These are phyloP conservation scores for Rhododendron griersonianum DNA, from an alignment of 148 eudicot genomes.

Conservation along the genomic window DNA sequence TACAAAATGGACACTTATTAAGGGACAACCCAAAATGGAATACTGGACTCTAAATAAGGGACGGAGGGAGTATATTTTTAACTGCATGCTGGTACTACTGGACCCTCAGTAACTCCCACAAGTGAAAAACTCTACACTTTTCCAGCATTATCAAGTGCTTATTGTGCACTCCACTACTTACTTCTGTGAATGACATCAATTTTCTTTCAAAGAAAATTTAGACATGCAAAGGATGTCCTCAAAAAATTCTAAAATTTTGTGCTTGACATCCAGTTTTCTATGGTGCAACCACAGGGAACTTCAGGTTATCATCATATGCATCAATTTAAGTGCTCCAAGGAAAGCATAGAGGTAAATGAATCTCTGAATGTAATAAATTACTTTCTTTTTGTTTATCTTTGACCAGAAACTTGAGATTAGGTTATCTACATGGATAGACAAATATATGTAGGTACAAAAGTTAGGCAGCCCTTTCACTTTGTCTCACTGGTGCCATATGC, in stretches of 20 bases:
- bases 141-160: not conserved
- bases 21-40: no score
- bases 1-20: no score
- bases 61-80: no score
- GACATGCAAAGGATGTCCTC: not conserved
- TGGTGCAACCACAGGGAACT: not conserved
- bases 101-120: not conserved
- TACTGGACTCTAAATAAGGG: no score
- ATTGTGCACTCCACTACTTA: not conserved
- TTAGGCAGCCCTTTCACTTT: not conserved
- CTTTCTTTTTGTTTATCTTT: not conserved
- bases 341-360: not conserved
- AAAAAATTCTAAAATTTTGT: not conserved
- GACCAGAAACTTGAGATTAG: not conserved
- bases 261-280: not conserved
- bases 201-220: not conserved
- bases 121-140: not conserved
- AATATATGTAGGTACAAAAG: not conserved
- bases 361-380: not conserved
- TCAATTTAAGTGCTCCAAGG: not conserved
- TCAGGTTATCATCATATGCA: not conserved
- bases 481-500: not conserved
- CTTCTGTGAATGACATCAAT: not conserved
- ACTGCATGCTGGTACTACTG: not conserved
- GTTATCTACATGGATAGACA: not conserved